These are phyloP conservation scores for Fusarium ramigenum DNA, from an alignment of 2,329 filamentous ascomycete species.

Conservation along the genomic window DNA sequence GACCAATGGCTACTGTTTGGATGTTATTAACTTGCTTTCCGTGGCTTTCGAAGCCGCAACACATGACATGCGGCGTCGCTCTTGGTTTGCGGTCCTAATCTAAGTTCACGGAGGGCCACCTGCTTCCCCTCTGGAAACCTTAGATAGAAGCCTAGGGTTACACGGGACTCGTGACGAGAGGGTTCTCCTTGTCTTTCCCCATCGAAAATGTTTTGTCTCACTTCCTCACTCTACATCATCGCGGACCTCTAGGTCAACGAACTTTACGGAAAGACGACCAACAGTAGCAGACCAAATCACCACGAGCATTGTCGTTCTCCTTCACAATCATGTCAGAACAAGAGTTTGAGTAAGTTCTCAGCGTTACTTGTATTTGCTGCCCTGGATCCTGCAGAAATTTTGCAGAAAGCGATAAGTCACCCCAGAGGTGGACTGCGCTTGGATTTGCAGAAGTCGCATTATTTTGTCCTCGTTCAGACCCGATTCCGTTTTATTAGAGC, in stretches of 20 bases:
- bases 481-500: too few species aligned
- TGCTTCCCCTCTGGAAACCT: not conserved
- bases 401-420: fast-evolving
- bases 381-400: fast-evolving
- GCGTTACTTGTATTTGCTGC: not conserved
- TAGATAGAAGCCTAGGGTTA: not conserved
- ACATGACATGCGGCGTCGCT: not conserved
- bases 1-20: too few species aligned
- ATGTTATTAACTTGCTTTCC: too few species aligned
- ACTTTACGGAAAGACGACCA: too few species aligned
- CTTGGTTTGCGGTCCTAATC: not conserved
- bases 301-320: too few species aligned
- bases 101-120: not conserved
- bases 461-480: too few species aligned
- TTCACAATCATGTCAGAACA: not conserved
- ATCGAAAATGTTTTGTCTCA: fast-evolving
- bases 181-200: fast-evolving
- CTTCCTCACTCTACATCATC: too few species aligned
- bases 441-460: not conserved
- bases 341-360: not conserved
- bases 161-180: not conserved
- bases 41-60: not conserved
- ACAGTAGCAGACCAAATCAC: not conserved
- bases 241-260: too few species aligned
- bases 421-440: not conserved